Evolutionary conservation across 495 filamentous ascomycete species (phyloP), one percentile per base, ranked within the genome.

Genomic region (Hypoxylon trugodes): DNA sequence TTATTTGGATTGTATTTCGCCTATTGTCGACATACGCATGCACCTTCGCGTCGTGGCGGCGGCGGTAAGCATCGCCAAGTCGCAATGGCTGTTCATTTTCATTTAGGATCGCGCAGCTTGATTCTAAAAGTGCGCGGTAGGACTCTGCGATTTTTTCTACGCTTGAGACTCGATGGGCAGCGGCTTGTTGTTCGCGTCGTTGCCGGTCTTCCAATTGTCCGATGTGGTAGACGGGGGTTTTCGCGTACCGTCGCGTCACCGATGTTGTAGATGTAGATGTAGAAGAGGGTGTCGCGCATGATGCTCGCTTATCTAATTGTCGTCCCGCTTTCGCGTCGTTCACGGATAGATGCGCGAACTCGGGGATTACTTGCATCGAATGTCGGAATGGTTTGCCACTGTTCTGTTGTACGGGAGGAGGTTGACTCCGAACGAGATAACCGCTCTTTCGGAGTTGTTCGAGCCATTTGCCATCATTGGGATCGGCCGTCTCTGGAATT

Each of bases 131-230:
- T 1, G 76, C 77, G 10, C 68, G 59, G 59, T 81, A 82, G 15
- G 79, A 78, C 22, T 79, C 77, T 9, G 79, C 79, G 21, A 82
- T 78, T 36, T 71, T 66, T 43, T 81, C 78, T 25, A 76, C 69
- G 62, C 73, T 77, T 1, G 73, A 71, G 3, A 68, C 68, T 40
- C 68, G 70, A 30, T 61, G 63, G 42, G 61, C 37, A 6, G 48
- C 62, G 4, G 57, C n/a, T 16, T 51, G 59, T 1, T 67, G 60
- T 21, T 77, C 70, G 38, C 48, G 56, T n/a, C 62, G 28, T 16
- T 70, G 49, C 18, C 57, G 58, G 18, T 43, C 63, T 45, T 80
- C 77, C 3, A 79, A 67, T 55, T 79, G 75, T 19, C 74, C 73
- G 52, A 80, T 75, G 19, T 73, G 71, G 24, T 71, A 72, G 10